Conservation (phyloP, 2,329 filamentous ascomycete genomes). For the Chrysoporthe austroafricana region DNA sequence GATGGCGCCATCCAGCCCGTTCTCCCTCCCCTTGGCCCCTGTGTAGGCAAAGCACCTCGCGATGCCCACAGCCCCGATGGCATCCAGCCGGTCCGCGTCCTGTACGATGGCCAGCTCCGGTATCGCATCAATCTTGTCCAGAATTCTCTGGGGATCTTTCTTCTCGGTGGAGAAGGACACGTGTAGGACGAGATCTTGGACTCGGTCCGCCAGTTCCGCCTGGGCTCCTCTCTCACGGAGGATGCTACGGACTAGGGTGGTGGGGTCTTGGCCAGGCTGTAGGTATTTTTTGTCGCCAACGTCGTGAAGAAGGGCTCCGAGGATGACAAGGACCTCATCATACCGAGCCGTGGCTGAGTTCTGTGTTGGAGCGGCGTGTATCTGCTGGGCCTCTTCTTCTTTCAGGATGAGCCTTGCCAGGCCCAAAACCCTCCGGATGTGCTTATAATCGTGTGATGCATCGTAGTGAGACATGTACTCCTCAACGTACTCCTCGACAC, state of each 20-base stretch:
- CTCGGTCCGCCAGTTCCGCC: conserved; percentile 61
- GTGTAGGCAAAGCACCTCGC: conserved; percentile 78
- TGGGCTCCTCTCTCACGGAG: conserved; percentile 63
- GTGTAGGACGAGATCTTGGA: conserved; percentile 74
- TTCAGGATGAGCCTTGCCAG: conserved; percentile 69
- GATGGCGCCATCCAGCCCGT: conserved; percentile 66
- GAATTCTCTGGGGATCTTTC: conserved; percentile 63
- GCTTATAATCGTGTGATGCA: conserved; percentile 83
- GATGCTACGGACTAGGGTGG: conserved; percentile 58
- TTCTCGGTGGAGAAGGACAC: conserved; percentile 82
- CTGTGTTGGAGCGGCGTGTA: conserved; percentile 27
- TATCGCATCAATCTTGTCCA: conserved; percentile 60
- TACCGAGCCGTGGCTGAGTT: conserved; percentile 29
- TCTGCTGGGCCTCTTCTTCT: conserved; percentile 43
- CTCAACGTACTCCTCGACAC: conserved; percentile 66
- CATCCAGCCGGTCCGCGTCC: conserved; percentile 89
- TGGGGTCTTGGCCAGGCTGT: conserved; percentile 57
- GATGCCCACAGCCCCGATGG: conserved; percentile 84
- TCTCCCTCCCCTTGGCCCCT: conserved; percentile 58
- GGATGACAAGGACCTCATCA: conserved; percentile 62
- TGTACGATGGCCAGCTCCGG: conserved; percentile 86
- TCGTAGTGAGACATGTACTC: conserved; percentile 80
- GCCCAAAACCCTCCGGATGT: conserved; percentile 77
- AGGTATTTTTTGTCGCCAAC: conserved; percentile 86
- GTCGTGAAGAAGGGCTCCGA: conserved; percentile 82